These are phyloP conservation scores for Aspergillus coremiiformis DNA, from an alignment of 495 filamentous ascomycete genomes.

Conservation along the genomic window DNA sequence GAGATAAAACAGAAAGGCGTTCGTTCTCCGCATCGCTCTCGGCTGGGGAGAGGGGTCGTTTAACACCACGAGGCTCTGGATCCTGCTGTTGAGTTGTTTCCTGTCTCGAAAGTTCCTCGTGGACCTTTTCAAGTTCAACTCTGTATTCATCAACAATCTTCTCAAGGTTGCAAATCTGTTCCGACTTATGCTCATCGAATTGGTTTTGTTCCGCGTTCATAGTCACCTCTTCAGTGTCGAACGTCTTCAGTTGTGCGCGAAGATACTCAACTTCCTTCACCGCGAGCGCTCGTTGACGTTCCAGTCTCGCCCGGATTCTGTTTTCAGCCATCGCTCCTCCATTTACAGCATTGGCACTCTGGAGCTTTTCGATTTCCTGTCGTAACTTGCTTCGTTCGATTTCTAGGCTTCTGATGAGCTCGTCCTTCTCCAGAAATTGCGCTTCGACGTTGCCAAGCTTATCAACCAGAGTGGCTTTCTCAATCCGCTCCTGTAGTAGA, in stretches of 20 bases:
- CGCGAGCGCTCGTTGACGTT: constrained; percentile 77
- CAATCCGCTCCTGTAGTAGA: constrained; percentile 71
- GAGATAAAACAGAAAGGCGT: constrained; percentile 69
- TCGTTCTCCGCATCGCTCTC: constrained; percentile 62
- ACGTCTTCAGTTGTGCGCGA: constrained; percentile 84
- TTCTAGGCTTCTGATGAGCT: constrained; percentile 64
- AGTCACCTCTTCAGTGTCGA: constrained; percentile 81
- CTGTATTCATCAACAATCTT: constrained; percentile 82
- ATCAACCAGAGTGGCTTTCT: constrained; percentile 68
- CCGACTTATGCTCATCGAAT: constrained; percentile 66
- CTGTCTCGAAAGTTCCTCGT: constrained; percentile 61
- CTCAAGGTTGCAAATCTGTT: constrained; percentile 76
- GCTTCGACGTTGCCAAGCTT: constrained; percentile 69
- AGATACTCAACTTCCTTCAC: constrained; percentile 91
- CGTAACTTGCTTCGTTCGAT: constrained; percentile 52
- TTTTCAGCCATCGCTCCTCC: constrained; percentile 38
- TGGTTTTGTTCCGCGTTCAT: constrained; percentile 61
- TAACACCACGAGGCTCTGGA: constrained; percentile 28
- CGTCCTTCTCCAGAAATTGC: constrained; percentile 73
- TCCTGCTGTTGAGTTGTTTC: constrained; percentile 40
- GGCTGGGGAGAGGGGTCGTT: constrained; percentile 49
- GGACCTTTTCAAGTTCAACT: constrained; percentile 65
- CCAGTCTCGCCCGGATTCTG: constrained; percentile 60
- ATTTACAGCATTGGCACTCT: constrained; percentile 26
- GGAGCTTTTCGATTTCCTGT: constrained; percentile 65